Base-by-base conservation (phyloP, 192 early-diverging fungal species). In the Backusella luteola region DNA sequence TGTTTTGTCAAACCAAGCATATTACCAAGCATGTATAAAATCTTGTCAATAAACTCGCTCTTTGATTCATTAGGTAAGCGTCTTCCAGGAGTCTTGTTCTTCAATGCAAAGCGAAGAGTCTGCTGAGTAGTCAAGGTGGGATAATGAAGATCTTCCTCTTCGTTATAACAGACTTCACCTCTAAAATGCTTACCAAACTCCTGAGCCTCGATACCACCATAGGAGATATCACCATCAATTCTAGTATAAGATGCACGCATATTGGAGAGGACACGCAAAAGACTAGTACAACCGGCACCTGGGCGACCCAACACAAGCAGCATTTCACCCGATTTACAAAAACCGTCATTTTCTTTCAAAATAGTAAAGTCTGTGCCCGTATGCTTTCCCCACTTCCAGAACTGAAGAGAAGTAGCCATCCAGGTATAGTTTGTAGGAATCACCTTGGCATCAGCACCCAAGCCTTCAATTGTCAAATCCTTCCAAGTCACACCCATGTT, bases 71-170 rank as follows among this genome's bases (percentile, higher is more conserved):
- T 76, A 12, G 82, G 79, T 38, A 90, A 76, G 53, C 85, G 84
- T 66, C 49, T 79, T 68, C 87, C 86, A 29, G 89, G 89, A n/a
- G 84, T 90, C 75, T 91, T 91, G 85, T 88, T 93, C 79, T 91
- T 86, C 73, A 94, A 86, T 15, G 92, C 94, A 79, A 91, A 93
- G 39, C 90, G 86, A 11, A 94, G 87, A n/a, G 93, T 95, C 77
- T 93, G 89, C 49, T 89, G 86, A 35, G 93, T 91, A 9, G 93
- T 93, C 78, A 94, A 75, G 32, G 90, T 91, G 8, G 92, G 89
- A 76, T 87, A 92, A 52, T 81, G 76, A 7, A 81, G 53, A 74
- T 81, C 80, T 71, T 81, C 80, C 85, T 95, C 95, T 84, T 93
- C 88, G 76, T 91, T 91, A 79, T 95, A 96, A 32, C 87, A 86